Evolutionary conservation across 129 eudicot species (phyloP), one percentile per base, ranked within the genome.

Genomic region (Lactuca sativa): DNA sequence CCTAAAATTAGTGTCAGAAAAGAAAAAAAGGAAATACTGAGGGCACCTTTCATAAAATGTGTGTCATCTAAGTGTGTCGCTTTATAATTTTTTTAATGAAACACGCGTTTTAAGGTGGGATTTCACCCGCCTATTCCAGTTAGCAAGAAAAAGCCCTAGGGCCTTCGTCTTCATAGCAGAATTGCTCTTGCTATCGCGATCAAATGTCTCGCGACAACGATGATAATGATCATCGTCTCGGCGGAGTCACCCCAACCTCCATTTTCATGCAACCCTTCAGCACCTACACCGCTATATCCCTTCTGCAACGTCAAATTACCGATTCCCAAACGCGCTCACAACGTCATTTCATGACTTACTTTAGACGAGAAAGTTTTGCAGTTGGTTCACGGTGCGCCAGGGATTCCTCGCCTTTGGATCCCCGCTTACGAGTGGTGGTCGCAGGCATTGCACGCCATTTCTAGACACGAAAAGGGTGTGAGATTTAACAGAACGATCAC

Each of bases 391-490:
- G 70, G 87, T 4, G 95, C 92, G 0, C 82, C 95, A 7, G 92
- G 37, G 34, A 77, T 90, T 10, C 90, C 91, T 3, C 82, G 95
- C 6, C 97, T 90, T 16, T 90, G 95, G 6, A 72, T 90, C 43
- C 75, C 90, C 52, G 86, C 86, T 1, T 90, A 83, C 33, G 78
- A 90, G 77, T 90, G 97, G 97, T 90, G 97, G 97, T 90, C 97
- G 38, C 95, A 90, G 73, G 95, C 83, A 17, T 75, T 87, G 81
- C 95, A 90, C 77, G 97, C 90, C 3, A 84, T 90, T n/a, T 80
- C 89, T 17, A 61, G 77, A 9, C 81, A 81, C 52, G 91, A 92
- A 4, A 78, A 41, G 9, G 95, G 95, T 9, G 75, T 83, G 1
- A 53, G 54, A 0, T 81, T 87, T 65, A 71, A 66, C 54, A 86